Evolutionary conservation across 768 basidiomycete genomes (phyloP).

Genomic region (Psilocybe cubensis): DNA sequence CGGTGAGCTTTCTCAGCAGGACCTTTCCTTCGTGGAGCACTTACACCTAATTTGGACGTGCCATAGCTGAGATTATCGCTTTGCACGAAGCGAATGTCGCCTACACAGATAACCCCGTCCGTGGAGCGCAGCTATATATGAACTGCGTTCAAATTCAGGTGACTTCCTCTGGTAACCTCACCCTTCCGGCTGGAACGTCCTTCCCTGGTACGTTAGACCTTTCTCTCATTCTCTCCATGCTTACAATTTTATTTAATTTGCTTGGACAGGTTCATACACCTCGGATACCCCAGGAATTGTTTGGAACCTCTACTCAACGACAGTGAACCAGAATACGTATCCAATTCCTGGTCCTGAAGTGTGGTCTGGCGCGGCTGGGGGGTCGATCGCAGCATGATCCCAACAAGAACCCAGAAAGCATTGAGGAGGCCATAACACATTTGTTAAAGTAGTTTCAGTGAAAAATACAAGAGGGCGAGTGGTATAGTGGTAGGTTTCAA

Average conservation of each 20-base stretch:
- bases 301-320: conserved; percentile 31
- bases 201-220: conserved; percentile 28
- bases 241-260: too few relatives aligned
- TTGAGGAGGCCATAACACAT: background rate
- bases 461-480: too few relatives aligned
- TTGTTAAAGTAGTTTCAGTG: too few relatives aligned
- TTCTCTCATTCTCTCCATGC: background rate
- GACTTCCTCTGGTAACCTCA: conserved; percentile 29
- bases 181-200: conserved; percentile 30
- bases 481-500: too few relatives aligned
- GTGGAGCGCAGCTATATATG: conserved; percentile 55
- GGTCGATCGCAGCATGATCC: conserved; percentile 4
- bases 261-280: conserved; percentile 27
- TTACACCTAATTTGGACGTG: conserved; percentile 28
- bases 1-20: conserved; percentile 22
- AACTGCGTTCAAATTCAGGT: conserved; percentile 50
- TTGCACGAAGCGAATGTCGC: conserved; percentile 35
- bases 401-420: too few relatives aligned
- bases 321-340: conserved; percentile 25
- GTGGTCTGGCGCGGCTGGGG: conserved; percentile 34
- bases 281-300: conserved; percentile 34
- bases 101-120: conserved; percentile 31
- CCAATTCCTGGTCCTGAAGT: conserved; percentile 34
- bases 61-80: conserved; percentile 36
- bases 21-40: background rate